These are phyloP conservation scores for Candida schatavii DNA, from an alignment of 805 yeast genomes.

Conservation along the genomic window DNA sequence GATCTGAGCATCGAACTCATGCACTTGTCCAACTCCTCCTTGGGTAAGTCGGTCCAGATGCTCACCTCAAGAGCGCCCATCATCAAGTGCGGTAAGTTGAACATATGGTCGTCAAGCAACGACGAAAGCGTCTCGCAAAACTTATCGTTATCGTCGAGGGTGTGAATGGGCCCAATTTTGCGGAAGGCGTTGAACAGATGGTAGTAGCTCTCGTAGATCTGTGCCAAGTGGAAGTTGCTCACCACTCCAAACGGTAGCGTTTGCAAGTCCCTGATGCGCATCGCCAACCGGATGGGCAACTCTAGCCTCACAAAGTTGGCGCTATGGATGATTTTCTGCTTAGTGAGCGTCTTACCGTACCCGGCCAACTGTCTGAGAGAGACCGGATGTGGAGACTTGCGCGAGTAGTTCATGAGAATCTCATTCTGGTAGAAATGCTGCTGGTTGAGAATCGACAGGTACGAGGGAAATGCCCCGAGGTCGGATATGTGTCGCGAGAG, in stretches of 20 bases:
- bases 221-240: conserved; percentile 80
- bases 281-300: conserved; percentile 78
- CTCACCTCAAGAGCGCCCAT: conserved; percentile 90
- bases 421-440: conserved; percentile 89
- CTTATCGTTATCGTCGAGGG: conserved; percentile 69
- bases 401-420: conserved; percentile 59
- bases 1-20: conserved; percentile 78
- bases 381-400: conserved; percentile 79
- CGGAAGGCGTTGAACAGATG: conserved; percentile 85
- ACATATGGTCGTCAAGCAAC: conserved; percentile 74
- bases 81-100: conserved; percentile 82
- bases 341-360: conserved; percentile 75
- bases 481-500: conserved; percentile 23
- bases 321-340: conserved; percentile 72
- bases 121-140: conserved; percentile 65
- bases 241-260: conserved; percentile 78
- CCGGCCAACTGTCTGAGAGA: conserved; percentile 87
- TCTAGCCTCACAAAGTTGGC: conserved; percentile 90
- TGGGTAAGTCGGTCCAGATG: conserved; percentile 56
- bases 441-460: conserved; percentile 41
- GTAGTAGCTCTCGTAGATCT: conserved; percentile 86
- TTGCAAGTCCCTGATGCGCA: conserved; percentile 77
- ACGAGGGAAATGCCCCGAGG: conserved; percentile 41
- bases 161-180: conserved; percentile 61
- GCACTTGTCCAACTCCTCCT: conserved; percentile 62